Percentiles rank a stretch among this genome's conserved stretches.
These are phyloP conservation scores for Arthroderma sp. DNA, from an alignment of 2,329 filamentous ascomycete genomes.

Conservation along the genomic window DNA sequence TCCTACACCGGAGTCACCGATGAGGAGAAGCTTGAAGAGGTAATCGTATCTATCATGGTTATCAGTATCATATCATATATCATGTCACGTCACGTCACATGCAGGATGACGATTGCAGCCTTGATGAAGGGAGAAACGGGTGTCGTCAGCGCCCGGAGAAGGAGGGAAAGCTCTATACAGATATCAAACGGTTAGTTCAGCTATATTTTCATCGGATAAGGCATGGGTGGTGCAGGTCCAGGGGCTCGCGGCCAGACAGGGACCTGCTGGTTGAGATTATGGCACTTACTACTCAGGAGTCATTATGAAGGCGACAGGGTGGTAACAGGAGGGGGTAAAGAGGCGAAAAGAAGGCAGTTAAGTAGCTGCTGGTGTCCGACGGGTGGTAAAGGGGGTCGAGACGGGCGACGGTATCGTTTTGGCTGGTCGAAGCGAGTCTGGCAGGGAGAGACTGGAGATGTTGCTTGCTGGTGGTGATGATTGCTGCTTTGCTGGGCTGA, in stretches of 20 bases:
- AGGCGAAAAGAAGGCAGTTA: neutral
- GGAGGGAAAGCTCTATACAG: conserved; percentile 2
- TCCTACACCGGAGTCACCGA: conserved; percentile 99
- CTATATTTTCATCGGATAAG: neutral
- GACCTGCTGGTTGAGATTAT: neutral
- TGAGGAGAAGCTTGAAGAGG: conserved; percentile 99
- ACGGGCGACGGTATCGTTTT: neutral
- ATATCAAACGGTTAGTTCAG: neutral
- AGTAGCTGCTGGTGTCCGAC: neutral
- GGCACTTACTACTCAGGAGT: conserved; percentile 38
- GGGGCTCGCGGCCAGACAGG: neutral
- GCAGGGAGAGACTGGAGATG: neutral
- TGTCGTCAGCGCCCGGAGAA: neutral
- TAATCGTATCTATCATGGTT: conserved; percentile 79
- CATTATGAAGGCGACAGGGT: conserved; percentile 27
- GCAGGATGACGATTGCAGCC: neutral
- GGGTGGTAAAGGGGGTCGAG: neutral
- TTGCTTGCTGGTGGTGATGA: neutral
- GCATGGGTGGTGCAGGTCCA: conserved; percentile 1
- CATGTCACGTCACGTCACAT: neutral
- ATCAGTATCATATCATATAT: neutral
- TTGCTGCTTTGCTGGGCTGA: conserved; percentile 1
- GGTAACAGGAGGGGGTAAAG: neutral
- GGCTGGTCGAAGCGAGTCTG: neutral
- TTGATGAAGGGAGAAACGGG: neutral